phyloP scores from a whole-genome alignment of 2,329 filamentous ascomycete species.

The Phaeosphaeriaceae sp. region DNA sequence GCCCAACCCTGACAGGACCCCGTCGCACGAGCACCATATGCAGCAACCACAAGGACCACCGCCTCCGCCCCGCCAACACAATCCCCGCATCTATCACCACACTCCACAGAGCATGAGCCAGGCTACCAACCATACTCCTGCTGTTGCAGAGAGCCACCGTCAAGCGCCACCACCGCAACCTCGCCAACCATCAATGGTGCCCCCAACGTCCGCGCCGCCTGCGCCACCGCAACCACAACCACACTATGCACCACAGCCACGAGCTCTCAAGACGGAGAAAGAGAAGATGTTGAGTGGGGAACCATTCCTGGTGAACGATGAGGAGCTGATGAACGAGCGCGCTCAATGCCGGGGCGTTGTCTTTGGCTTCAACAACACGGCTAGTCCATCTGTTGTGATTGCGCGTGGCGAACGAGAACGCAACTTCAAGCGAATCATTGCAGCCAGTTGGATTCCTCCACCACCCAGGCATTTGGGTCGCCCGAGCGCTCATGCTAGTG shows the following conservation, averaged over 20 bases:
- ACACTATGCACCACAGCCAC: slow-evolving; percentile 27
- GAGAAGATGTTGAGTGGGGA: slow-evolving; percentile 87
- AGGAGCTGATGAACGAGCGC: slow-evolving; percentile 81
- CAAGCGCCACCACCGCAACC: slow-evolving; percentile 30
- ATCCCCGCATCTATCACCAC: slow-evolving; percentile 41
- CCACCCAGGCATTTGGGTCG: slow-evolving; percentile 10
- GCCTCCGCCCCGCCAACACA: slow-evolving; percentile 33
- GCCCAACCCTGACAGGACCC: slow-evolving; percentile 25
- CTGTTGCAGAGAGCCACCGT: slow-evolving; percentile 37
- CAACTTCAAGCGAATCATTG: slow-evolving; percentile 74
- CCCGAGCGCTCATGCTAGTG: slow-evolving; percentile 39
- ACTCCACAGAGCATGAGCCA: slow-evolving; percentile 39
- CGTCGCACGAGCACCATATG: slow-evolving; percentile 32
- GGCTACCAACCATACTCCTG: slow-evolving; percentile 27
- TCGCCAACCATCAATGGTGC: slow-evolving; percentile 26
- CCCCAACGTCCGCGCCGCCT: slow-evolving; percentile 23
- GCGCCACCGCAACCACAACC: slow-evolving; percentile 31
- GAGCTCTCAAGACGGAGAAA: slow-evolving; percentile 70
- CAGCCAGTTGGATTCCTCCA: slow-evolving; percentile 59
- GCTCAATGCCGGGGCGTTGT: slow-evolving; percentile 82
- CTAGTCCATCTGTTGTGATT: slow-evolving; percentile 75
- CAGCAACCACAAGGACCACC: slow-evolving; percentile 22
- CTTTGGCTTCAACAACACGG: slow-evolving; percentile 85
- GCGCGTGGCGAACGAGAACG: slow-evolving; percentile 69
- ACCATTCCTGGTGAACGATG: slow-evolving; percentile 80